These are phyloP conservation scores for Lyophyllum decastes DNA, from an alignment of 768 basidiomycete species.

Conservation along the genomic window DNA sequence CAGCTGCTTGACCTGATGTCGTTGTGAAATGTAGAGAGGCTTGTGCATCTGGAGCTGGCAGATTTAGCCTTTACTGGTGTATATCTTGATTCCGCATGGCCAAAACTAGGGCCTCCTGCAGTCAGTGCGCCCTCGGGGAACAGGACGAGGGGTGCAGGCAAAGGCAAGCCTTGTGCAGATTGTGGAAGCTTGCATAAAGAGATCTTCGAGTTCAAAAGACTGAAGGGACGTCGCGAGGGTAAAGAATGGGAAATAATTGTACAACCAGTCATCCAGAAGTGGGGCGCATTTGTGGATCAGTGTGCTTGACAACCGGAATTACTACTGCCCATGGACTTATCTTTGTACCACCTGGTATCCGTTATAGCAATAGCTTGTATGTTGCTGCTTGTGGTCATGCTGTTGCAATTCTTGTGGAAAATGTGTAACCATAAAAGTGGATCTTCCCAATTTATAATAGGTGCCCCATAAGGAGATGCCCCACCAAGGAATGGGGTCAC, in stretches of 20 bases:
- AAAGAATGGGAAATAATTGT: conserved; percentile 78
- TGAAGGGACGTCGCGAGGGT: conserved; percentile 55
- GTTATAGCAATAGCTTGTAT: too few relatives aligned
- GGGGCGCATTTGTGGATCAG: conserved; percentile 66
- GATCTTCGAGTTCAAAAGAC: conserved; percentile 73
- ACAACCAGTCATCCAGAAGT: conserved; percentile 73
- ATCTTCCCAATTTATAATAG: too few relatives aligned
- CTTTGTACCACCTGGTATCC: too few relatives aligned
- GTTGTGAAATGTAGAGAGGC: conserved; percentile 46
- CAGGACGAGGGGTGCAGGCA: conserved; percentile 15
- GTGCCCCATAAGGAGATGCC: too few relatives aligned
- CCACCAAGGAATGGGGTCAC: too few relatives aligned
- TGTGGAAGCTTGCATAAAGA: conserved; percentile 68
- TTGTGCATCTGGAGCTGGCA: conserved; percentile 79
- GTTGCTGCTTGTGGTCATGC: too few relatives aligned
- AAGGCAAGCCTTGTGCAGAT: conserved; percentile 36
- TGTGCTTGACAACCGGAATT: conserved; percentile 29
- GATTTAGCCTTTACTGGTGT: conserved; percentile 61
- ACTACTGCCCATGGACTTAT: not conserved
- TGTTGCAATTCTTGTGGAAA: too few relatives aligned
- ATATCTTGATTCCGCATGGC: conserved; percentile 60
- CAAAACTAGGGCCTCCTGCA: conserved; percentile 25
- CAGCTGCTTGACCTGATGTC: not conserved
- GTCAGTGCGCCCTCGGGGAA: conserved; percentile 19
- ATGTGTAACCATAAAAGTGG: too few relatives aligned